A percentile compares a stretch with the other conserved stretches of the same genome.
Conservation (phyloP, 306 rosid species). For the Bauhinia variegata region DNA sequence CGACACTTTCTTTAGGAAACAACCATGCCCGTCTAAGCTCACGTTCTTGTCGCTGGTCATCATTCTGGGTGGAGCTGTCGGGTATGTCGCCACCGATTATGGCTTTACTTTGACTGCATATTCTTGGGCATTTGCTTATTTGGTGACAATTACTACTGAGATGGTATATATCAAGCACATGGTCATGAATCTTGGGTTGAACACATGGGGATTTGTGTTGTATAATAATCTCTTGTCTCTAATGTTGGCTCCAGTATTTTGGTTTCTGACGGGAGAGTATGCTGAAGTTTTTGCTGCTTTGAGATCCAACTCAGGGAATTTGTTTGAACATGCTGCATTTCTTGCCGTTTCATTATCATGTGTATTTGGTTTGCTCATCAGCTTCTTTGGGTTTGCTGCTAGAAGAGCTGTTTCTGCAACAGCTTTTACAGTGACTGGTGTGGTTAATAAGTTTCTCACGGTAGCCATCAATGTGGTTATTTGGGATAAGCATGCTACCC, state of each 20-base stretch:
- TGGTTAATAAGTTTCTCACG: slow-evolving; percentile 91
- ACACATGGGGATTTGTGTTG: slow-evolving; percentile 92
- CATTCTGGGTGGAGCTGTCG: slow-evolving; percentile 86
- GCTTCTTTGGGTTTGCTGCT: slow-evolving; percentile 96
- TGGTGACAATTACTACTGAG: slow-evolving; percentile 86
- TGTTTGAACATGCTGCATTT: slow-evolving; percentile 60
- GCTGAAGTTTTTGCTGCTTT: slow-evolving; percentile 65
- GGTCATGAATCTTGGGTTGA: slow-evolving; percentile 89
- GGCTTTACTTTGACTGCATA: slow-evolving; percentile 83
- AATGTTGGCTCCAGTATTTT: slow-evolving; percentile 83
- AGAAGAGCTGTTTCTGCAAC: slow-evolving; percentile 92
- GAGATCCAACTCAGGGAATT: slow-evolving; percentile 49
- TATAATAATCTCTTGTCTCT: slow-evolving; percentile 78
- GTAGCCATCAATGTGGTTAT: slow-evolving; percentile 85
- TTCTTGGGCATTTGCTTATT: slow-evolving; percentile 92
- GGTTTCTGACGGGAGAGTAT: slow-evolving; percentile 86
- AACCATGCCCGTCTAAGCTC: slow-evolving; percentile 75
- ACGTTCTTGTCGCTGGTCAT: slow-evolving; percentile 72
- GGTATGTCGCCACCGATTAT: slow-evolving; percentile 88
- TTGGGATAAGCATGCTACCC: slow-evolving; percentile 98
- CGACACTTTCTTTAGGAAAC: slow-evolving; percentile 73
- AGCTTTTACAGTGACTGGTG: slow-evolving; percentile 93
- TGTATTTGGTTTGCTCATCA: slow-evolving; percentile 84
- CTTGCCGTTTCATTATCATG: slow-evolving; percentile 74
- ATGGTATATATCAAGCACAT: slow-evolving; percentile 97